Evolutionary conservation across 148 eudicot genomes (phyloP).

Genomic region (Diospyros kaki): DNA sequence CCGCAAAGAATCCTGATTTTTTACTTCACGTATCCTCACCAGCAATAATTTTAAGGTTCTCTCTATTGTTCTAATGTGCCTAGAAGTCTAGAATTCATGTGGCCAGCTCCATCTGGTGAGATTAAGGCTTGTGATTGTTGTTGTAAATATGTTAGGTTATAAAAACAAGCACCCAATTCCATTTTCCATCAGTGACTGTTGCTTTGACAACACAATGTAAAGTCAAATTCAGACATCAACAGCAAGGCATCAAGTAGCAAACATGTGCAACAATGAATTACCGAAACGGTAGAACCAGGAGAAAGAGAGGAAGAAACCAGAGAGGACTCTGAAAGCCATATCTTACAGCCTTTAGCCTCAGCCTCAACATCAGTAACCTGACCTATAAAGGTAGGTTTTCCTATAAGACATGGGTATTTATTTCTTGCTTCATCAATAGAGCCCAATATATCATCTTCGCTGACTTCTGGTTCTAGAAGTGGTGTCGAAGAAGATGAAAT

Average conservation of each 20-base stretch:
- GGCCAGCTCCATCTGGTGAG: too few relatives aligned
- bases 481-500: constrained; percentile 20
- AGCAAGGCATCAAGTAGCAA: not conserved
- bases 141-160: too few relatives aligned
- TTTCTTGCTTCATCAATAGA: constrained; percentile 49
- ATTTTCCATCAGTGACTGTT: not conserved
- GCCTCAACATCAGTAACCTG: constrained; percentile 32
- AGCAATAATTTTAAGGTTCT: too few relatives aligned
- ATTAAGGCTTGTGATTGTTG: too few relatives aligned
- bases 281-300: constrained; percentile 73
- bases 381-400: constrained; percentile 43
- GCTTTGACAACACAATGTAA: not conserved
- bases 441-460: constrained; percentile 31
- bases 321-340: constrained; percentile 83
- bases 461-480: constrained; percentile 10
- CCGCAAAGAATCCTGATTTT: too few relatives aligned
- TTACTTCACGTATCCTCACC: too few relatives aligned
- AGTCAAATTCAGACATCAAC: not conserved
- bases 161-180: not conserved
- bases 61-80: too few relatives aligned
- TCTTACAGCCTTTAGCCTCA: constrained; percentile 46
- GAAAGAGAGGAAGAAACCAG: constrained; percentile 55
- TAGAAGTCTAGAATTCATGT: too few relatives aligned
- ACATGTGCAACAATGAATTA: constrained; percentile 17
- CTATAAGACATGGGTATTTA: constrained; percentile 62